Percentiles rank a stretch among this genome's conserved stretches.
Evolutionary conservation across 495 filamentous ascomycete genomes (phyloP).

Genomic region (Penicillium waksmanii): DNA sequence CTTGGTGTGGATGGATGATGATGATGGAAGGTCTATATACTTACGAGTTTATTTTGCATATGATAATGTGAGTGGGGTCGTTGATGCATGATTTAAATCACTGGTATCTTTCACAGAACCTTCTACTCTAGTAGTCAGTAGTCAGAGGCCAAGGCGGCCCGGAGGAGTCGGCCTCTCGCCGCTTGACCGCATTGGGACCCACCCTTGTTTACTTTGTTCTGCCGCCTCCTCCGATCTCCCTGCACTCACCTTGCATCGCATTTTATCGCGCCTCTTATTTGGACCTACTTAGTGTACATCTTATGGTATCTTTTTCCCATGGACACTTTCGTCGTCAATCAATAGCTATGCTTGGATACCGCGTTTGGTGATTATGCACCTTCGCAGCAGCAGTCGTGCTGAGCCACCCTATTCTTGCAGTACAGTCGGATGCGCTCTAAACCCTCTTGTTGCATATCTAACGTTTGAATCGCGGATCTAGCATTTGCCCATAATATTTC

Average conservation of each 20-base stretch:
- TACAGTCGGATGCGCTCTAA: neutral
- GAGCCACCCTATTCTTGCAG: conserved; percentile 8
- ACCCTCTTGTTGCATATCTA: neutral
- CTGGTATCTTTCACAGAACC: neutral
- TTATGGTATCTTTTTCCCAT: neutral
- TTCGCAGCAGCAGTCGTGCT: conserved; percentile 12
- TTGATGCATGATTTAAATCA: conserved; percentile 5
- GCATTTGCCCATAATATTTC: conserved; percentile 13
- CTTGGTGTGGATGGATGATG: conserved; percentile 36
- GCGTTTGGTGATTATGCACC: conserved; percentile 19
- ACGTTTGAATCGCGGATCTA: conserved; percentile 13
- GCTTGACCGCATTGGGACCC: conserved; percentile 30
- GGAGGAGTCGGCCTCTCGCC: neutral
- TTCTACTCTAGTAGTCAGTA: neutral
- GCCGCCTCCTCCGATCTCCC: conserved; percentile 13
- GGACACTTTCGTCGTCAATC: neutral
- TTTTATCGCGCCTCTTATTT: conserved; percentile 12
- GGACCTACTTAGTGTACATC: conserved; percentile 11
- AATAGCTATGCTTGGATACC: conserved; percentile 13
- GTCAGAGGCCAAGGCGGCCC: neutral
- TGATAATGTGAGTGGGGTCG: conserved; percentile 15
- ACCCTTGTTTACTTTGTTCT: conserved; percentile 39
- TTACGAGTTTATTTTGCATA: conserved; percentile 23
- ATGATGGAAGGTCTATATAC: conserved; percentile 22
- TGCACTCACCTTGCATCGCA: conserved; percentile 8